Evolutionary conservation across 1,139 yeast genomes (phyloP).

Genomic region (Sugiyamaella grinbergsii): DNA sequence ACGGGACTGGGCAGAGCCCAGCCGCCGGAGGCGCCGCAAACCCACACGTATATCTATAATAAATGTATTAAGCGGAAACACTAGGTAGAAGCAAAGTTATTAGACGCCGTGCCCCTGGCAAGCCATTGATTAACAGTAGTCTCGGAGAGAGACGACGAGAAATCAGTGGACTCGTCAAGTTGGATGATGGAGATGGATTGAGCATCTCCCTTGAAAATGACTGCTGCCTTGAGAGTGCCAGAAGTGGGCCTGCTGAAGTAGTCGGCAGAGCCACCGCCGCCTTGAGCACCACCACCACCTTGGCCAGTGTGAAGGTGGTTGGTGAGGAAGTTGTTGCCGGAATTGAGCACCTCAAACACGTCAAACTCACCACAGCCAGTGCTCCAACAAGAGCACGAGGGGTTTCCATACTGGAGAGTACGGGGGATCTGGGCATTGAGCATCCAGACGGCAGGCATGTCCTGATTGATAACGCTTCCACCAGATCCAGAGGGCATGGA

Average conservation of each 20-base stretch:
- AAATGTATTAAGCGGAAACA: not conserved
- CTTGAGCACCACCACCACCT: slow-evolving; percentile 55
- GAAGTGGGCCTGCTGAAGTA: slow-evolving; percentile 82
- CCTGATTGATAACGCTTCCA: slow-evolving; percentile 53
- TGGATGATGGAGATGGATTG: slow-evolving; percentile 58
- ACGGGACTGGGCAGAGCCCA: slow-evolving; percentile 11
- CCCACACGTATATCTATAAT: not conserved
- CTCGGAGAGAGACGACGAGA: slow-evolving; percentile 56
- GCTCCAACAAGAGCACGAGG: slow-evolving; percentile 89
- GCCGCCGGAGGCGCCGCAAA: slow-evolving; percentile 11
- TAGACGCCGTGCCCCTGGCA: slow-evolving; percentile 22
- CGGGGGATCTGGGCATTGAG: slow-evolving; percentile 93
- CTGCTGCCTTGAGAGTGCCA: slow-evolving; percentile 86
- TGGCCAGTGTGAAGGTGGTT: slow-evolving; percentile 87
- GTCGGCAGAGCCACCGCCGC: slow-evolving; percentile 87
- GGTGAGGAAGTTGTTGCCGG: slow-evolving; percentile 75
- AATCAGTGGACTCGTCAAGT: slow-evolving; percentile 57
- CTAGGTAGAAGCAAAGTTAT: slow-evolving; percentile 11
- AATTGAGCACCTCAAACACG: slow-evolving; percentile 74
- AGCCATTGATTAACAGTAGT: slow-evolving; percentile 38
- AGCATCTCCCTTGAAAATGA: slow-evolving; percentile 62
- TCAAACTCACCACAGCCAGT: slow-evolving; percentile 98
- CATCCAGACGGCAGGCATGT: slow-evolving; percentile 97
- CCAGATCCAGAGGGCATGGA: slow-evolving; percentile 66
- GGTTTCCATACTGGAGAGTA: slow-evolving; percentile 82